These are phyloP conservation scores for Botrytis cinerea DNA, from an alignment of 2,329 filamentous ascomycete species.

Conservation along the genomic window DNA sequence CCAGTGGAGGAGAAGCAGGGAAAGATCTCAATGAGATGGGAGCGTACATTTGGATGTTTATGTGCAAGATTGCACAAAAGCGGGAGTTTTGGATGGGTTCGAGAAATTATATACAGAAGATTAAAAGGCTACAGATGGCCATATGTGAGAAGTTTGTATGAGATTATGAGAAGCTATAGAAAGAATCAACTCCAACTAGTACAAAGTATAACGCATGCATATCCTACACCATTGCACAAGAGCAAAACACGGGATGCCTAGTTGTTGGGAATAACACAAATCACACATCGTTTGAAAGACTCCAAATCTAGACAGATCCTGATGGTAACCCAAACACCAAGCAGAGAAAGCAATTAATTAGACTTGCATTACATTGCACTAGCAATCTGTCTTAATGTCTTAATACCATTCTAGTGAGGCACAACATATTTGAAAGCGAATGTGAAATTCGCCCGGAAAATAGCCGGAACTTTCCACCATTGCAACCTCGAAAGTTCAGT, in stretches of 20 bases:
- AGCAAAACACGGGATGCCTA: neutral
- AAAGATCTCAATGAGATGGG: constrained; percentile 19
- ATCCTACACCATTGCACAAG: neutral
- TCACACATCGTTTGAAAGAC: neutral
- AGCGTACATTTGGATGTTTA: constrained; percentile 4
- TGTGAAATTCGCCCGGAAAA: neutral
- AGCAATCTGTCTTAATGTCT: constrained; percentile 5
- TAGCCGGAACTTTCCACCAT: constrained; percentile 18
- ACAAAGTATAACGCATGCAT: neutral
- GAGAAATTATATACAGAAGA: constrained; percentile 10
- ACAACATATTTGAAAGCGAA: constrained; percentile 7
- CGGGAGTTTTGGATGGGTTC: constrained; percentile 16
- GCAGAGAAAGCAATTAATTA: constrained; percentile 5
- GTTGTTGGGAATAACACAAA: neutral
- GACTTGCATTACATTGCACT: constrained; percentile 8
- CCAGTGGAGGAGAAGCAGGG: constrained; percentile 54
- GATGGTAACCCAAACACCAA: neutral
- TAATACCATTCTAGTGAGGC: neutral
- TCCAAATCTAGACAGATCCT: neutral
- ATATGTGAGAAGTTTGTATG: neutral
- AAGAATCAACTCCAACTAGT: neutral
- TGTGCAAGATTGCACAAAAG: constrained; percentile 14
- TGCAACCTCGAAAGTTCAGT: constrained; percentile 18
- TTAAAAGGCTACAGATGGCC: neutral
- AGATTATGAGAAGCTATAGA: neutral